These are phyloP conservation scores for Quercus engelmannii DNA, from an alignment of 306 rosid species.

Conservation along the genomic window DNA sequence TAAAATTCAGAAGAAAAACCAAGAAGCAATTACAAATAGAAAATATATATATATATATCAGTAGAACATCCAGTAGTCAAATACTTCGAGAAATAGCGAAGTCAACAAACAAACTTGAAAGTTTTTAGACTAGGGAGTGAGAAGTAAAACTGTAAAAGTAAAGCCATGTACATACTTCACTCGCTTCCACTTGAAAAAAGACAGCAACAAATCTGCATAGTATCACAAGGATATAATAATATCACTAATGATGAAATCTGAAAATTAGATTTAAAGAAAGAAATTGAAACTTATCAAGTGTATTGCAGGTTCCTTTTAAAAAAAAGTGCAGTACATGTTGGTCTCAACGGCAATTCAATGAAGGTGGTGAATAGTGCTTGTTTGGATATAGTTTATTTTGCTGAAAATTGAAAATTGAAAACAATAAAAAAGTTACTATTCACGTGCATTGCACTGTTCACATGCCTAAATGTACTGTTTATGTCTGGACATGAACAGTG, in stretches of 20 bases:
- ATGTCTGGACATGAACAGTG: no score
- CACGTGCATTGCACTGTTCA: no score
- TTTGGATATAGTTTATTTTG: no score
- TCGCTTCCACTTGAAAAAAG: slow-evolving; percentile 14
- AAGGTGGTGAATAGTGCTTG: no score
- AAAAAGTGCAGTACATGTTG: no score
- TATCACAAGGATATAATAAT: neutral
- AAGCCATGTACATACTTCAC: neutral
- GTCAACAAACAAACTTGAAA: neutral
- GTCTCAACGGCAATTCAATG: no score
- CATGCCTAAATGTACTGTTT: no score
- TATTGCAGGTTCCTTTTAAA: no score
- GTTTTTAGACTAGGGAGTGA: neutral
- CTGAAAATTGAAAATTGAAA: no score
- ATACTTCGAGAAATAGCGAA: neutral
- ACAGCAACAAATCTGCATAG: slow-evolving; percentile 38
- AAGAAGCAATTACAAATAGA: neutral
- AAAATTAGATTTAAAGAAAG: neutral
- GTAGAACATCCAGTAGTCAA: no score
- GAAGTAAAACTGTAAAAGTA: neutral
- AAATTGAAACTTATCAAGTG: no score
- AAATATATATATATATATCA: neutral
- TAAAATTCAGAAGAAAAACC: neutral
- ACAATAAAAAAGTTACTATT: no score
- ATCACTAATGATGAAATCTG: neutral